Base-by-base conservation (phyloP, 306 rosid species). In the Fagus sylvatica region DNA sequence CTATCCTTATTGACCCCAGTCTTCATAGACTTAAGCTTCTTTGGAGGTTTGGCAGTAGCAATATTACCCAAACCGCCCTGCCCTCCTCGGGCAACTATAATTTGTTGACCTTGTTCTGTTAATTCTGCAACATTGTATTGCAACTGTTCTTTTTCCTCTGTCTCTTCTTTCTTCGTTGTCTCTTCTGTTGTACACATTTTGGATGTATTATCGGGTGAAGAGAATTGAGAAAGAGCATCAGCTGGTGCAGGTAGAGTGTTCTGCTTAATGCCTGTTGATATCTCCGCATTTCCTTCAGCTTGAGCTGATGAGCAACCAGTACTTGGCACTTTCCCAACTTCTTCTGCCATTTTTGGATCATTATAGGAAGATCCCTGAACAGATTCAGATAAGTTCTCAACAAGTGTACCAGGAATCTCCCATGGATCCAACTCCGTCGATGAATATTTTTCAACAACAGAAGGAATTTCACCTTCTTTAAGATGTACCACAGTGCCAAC, bases 401-500 rank as follows among this genome's bases (percentile, higher is more conserved):
- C 87, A 73, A 93, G 95, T 73, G 82, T 74, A 78, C 96, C 98
- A 2, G 97, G 97, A 84, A 86, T 88, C 78, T 95, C 93, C 98
- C 94, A 92, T 19, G 98, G 98, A 84, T 95, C 96, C 82, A 83
- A 79, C 79, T 88, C 90, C 1, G 83, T 49, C 2, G 89, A 77
- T 80, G 88, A 73, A 51, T 75, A 81, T 17, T 60, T 76, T 73
- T 85, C 78, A 13, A 85, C 83, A 22, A 57, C 59, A 32, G 74
- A 83, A 69, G 96, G 90, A 73, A 86, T 77, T 82, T 91, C 94
- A 65, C 98, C 98, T 37, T 79, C 61, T 66, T 92, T 67, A 69
- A 93, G 93, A 88, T 89, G 99, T 84, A 93, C 80, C 51, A 92
- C 98, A 41, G 97, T 91, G 74, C 99, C 98, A 73, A 92, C 42